These are phyloP conservation scores for Drosera spatulata DNA, from an alignment of 179 eudicot species.

Conservation along the genomic window DNA sequence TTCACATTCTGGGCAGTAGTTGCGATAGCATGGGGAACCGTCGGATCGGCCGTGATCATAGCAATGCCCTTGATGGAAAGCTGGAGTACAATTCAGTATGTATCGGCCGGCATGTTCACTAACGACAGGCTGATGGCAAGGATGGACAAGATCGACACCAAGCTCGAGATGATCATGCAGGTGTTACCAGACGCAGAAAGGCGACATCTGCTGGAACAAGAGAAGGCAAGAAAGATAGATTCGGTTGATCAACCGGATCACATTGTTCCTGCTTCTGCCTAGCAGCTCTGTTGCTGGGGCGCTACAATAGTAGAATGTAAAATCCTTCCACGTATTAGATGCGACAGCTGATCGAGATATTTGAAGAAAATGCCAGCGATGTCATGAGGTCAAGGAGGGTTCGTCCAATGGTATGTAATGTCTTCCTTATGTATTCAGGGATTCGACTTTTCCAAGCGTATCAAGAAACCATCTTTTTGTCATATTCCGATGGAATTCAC, in stretches of 20 bases:
- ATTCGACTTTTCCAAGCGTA: too few species aligned
- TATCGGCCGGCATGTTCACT: constrained; percentile 63
- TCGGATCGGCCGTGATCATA: constrained; percentile 74
- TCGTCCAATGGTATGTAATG: too few species aligned
- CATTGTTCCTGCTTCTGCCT: neutral
- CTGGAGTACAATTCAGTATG: constrained; percentile 58
- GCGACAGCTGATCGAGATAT: too few species aligned
- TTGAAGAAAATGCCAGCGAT: too few species aligned
- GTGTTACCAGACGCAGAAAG: constrained; percentile 73
- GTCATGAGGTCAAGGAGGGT: too few species aligned
- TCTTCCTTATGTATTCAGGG: too few species aligned
- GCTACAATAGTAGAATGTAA: too few species aligned
- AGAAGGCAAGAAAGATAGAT: constrained; percentile 45
- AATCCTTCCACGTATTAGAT: too few species aligned
- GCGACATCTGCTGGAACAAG: constrained; percentile 49
- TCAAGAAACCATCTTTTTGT: too few species aligned
- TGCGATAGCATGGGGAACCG: constrained; percentile 89
- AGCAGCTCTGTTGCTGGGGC: neutral
- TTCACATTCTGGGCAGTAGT: constrained; percentile 82
- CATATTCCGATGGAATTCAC: too few species aligned
- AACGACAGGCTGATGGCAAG: constrained; percentile 55
- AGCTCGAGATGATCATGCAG: constrained; percentile 42
- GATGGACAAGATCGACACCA: constrained; percentile 48
- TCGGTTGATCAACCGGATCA: constrained; percentile 7
- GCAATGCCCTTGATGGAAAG: constrained; percentile 75